A percentile compares a stretch with the other conserved stretches of the same genome.
These are phyloP conservation scores for Gossypium turneri DNA, from an alignment of 345 rosid genomes.

Conservation along the genomic window DNA sequence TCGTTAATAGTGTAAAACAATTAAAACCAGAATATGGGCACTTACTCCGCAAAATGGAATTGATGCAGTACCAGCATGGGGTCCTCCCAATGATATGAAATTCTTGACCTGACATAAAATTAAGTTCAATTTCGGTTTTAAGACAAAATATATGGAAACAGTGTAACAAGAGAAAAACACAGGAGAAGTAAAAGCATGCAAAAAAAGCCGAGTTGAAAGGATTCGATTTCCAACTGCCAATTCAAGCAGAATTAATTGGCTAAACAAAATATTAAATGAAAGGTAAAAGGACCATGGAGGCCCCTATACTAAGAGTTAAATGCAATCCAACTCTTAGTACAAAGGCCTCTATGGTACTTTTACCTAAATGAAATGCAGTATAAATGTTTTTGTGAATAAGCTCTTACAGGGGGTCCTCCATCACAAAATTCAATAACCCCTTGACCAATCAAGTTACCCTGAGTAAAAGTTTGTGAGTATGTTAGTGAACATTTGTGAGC, in stretches of 20 bases:
- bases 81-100: conserved; percentile 71
- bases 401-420: conserved; percentile 76
- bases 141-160: neutral
- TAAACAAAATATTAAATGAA: neutral
- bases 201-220: neutral
- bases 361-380: neutral
- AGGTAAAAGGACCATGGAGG: too few species aligned
- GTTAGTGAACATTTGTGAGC: neutral
- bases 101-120: conserved; percentile 58
- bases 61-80: conserved; percentile 85
- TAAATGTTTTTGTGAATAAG: neutral
- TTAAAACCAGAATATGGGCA: conserved; percentile 10
- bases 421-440: conserved; percentile 78
- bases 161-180: neutral
- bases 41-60: conserved; percentile 81
- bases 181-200: neutral
- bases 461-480: conserved; percentile 3
- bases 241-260: neutral
- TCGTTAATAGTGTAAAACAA: neutral
- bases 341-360: too few species aligned
- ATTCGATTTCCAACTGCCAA: neutral
- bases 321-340: too few species aligned
- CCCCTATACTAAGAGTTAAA: too few species aligned
- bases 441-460: conserved; percentile 74
- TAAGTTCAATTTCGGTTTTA: neutral